Base-by-base conservation (phyloP, 805 yeast species). In the Starmerella gropengiesseri region DNA sequence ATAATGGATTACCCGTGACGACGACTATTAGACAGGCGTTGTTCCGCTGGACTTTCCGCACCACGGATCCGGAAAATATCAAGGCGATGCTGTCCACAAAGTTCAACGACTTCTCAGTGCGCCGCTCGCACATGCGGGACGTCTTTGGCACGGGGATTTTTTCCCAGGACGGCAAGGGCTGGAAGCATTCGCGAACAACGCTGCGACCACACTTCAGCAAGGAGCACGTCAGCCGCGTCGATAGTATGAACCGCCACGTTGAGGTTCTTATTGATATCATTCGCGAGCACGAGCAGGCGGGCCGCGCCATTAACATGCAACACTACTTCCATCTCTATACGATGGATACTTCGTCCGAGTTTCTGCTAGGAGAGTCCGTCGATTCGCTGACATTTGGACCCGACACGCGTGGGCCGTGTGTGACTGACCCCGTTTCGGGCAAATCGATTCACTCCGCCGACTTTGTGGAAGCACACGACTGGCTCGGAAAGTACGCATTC, bases 131-230 rank as follows among this genome's bases (percentile, higher is more conserved):
- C 36, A 41, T 37, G 19, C 53, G 51, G 31, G 45, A 60, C 21
- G 41, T 61, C 25, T 48, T 62, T 13, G 65, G 65, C 9, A 48
- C 53, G 30, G 66, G 66, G 3, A 62, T 62, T 33, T 62, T 62
- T 51, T 60, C 64, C 7, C 52, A 58, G 23, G 57, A 56, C 34
- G 63, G 64, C 27, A 52, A 51, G 33, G 56, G 55, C 27, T 62
- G 66, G 66, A 54, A 56, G 37, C 65, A 62, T 40, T 57, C 64
- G 21, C 51, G 66, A 14, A 56, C 60, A 5, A 44, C 61, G 55
- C 52, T 62, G 36, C 54, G 65, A 26, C 66, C 66, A 7, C 63
- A 60, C 48, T 62, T 62, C 49, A 41, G 55, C 31, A 49, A 59
- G 5, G 58, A 56, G 31, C 63, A 60, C 51, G 55, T 61, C 18